Evolutionary conservation across 2,329 filamentous ascomycete species (phyloP).

Genomic region (Fusarium sp.): DNA sequence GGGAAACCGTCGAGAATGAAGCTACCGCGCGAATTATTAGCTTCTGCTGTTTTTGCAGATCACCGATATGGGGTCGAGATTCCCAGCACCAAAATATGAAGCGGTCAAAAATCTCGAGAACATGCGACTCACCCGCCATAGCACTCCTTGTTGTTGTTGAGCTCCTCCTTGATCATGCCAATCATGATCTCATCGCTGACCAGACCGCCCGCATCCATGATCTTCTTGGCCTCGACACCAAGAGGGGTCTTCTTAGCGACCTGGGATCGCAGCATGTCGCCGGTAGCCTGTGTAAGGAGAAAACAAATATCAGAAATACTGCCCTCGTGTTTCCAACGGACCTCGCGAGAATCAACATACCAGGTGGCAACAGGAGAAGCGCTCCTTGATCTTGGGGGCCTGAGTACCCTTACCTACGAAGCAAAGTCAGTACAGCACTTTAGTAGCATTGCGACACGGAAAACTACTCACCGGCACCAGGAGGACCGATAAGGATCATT

Average conservation of each 20-base stretch:
- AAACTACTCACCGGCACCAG: conserved; percentile 83
- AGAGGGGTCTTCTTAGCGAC: conserved; percentile 97
- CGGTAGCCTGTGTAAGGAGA: conserved; percentile 77
- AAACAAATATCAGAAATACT: conserved; percentile 30
- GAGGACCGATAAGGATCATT: conserved; percentile 98
- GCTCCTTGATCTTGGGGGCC: conserved; percentile 97
- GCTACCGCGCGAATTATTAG: conserved; percentile 59
- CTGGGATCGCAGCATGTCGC: conserved; percentile 98
- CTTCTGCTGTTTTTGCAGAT: conserved; percentile 27
- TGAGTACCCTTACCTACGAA: conserved; percentile 94
- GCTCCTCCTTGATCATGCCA: conserved; percentile 98
- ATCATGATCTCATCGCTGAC: conserved; percentile 99
- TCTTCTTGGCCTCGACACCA: conserved; percentile 98
- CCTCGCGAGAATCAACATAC: conserved; percentile 64
- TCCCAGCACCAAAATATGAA: conserved; percentile 3
- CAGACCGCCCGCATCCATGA: conserved; percentile 98
- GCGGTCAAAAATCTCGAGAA: conserved; percentile 1
- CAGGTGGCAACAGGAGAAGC: conserved; percentile 96
- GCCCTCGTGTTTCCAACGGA: background rate
- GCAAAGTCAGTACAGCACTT: conserved; percentile 33
- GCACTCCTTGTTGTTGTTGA: conserved; percentile 94
- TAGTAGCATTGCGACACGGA: conserved; percentile 6
- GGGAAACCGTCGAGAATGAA: conserved; percentile 99
- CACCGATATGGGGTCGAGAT: conserved; percentile 15
- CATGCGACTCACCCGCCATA: conserved; percentile 81